Evolutionary conservation across 352 stramenopile species (phyloP).

Genomic region (Pythium oligandrum): DNA sequence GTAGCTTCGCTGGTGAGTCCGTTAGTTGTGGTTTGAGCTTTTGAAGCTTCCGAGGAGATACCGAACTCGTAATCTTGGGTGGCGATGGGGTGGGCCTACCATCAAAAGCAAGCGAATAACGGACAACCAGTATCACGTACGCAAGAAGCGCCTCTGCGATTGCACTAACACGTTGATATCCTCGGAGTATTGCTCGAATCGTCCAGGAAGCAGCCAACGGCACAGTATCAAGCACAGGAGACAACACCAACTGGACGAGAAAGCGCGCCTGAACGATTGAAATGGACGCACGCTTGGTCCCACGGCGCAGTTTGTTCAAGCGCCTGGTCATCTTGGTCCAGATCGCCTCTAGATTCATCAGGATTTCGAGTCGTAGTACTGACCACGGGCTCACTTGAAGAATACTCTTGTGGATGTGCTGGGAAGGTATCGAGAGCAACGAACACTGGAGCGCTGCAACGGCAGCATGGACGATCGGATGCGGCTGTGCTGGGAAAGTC

Average conservation of each 20-base stretch:
- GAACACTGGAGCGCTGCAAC: conserved; percentile 33
- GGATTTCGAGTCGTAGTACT: conserved; percentile 48
- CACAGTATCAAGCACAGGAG: not conserved
- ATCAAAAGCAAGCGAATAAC: too few relatives aligned
- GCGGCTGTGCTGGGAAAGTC: conserved; percentile 33
- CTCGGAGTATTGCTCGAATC: conserved; percentile 5
- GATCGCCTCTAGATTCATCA: conserved; percentile 22
- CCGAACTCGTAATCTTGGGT: too few relatives aligned
- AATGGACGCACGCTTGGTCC: too few relatives aligned
- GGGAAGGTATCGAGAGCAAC: conserved; percentile 31
- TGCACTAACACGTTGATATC: conserved; percentile 30
- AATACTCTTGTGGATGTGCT: conserved; percentile 18
- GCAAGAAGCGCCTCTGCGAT: conserved; percentile 44
- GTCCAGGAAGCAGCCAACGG: not conserved
- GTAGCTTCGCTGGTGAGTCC: conserved; percentile 1
- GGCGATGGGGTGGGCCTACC: not conserved
- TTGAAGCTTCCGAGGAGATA: too few relatives aligned
- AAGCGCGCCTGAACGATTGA: not conserved
- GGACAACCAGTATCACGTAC: conserved; percentile 36
- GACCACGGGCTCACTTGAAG: conserved; percentile 33
- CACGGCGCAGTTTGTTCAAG: conserved; percentile 28
- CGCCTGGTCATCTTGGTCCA: conserved; percentile 38
- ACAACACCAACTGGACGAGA: not conserved
- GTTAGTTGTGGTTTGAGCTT: too few relatives aligned
- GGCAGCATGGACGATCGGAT: conserved; percentile 33